Evolutionary conservation across 2,329 filamentous ascomycete species (phyloP).

Genomic region (Colletotrichum horii): DNA sequence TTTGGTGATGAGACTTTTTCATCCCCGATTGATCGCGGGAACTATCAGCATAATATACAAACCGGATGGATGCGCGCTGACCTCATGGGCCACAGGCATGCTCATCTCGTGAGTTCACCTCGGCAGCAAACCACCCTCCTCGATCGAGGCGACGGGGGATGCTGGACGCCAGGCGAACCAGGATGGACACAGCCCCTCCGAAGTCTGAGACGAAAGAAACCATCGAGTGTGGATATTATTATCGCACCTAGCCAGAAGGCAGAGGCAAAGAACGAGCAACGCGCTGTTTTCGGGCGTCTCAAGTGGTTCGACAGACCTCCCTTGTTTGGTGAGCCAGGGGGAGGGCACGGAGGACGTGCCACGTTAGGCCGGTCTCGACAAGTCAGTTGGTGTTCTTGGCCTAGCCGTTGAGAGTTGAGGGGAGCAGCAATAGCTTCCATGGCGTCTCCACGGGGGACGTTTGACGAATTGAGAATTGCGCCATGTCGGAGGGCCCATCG

Average conservation of each 20-base stretch:
- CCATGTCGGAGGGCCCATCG: neutral
- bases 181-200: neutral
- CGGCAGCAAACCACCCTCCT: conserved; percentile 2
- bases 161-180: neutral
- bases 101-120: conserved; percentile 4
- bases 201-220: conserved; percentile 10
- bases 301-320: conserved; percentile 3
- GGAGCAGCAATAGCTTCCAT: conserved; percentile 1
- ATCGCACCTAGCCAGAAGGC: neutral
- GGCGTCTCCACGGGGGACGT: neutral
- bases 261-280: neutral
- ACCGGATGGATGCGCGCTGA: neutral
- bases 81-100: neutral
- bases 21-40: neutral
- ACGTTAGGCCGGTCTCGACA: neutral
- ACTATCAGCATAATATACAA: conserved; percentile 11
- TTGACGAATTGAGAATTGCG: neutral
- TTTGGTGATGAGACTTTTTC: neutral
- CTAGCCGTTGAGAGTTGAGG: neutral
- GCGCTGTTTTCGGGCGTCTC: conserved; percentile 6
- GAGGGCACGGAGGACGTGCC: neutral
- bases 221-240: conserved; percentile 9
- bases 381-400: neutral
- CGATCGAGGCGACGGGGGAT: neutral
- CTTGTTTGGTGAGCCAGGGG: neutral